Percentiles rank a stretch among this genome's conserved stretches.
phyloP scores from a whole-genome alignment of 139 green algal species.

The Auxenochlorella pyrenoidosa region DNA sequence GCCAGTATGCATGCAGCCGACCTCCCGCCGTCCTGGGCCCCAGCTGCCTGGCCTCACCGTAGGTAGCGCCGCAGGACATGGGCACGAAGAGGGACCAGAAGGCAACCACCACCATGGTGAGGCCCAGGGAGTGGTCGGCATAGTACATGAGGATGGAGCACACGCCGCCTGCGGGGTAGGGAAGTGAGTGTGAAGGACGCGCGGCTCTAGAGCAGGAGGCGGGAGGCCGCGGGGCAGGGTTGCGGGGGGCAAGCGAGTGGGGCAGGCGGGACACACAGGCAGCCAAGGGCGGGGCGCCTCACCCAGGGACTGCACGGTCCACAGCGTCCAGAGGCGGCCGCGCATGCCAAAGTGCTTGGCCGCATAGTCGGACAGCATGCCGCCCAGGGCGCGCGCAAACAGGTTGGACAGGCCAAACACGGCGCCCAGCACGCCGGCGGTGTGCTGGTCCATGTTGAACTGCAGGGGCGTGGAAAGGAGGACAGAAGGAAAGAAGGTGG shows the following conservation, averaged over 20 bases:
- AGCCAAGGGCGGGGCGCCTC: background rate
- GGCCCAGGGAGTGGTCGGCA: conserved; percentile 60
- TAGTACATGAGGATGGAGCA: conserved; percentile 85
- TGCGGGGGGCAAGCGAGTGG: no score
- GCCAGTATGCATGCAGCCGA: no score
- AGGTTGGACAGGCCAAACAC: conserved; percentile 95
- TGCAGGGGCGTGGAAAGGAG: background rate
- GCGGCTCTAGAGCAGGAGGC: no score
- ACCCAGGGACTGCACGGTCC: conserved; percentile 74
- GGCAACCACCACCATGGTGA: conserved; percentile 86
- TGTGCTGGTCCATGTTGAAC: conserved; percentile 58
- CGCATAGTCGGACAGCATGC: conserved; percentile 69
- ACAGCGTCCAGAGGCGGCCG: conserved; percentile 81
- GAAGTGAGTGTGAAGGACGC: no score
- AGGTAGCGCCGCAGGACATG: conserved; percentile 70
- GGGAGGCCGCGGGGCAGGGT: no score
- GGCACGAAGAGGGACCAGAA: conserved; percentile 78
- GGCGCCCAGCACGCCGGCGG: conserved; percentile 69
- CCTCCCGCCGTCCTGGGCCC: no score
- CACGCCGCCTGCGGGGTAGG: conserved; percentile 53
- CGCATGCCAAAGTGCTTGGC: conserved; percentile 70
- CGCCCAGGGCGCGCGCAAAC: conserved; percentile 86
- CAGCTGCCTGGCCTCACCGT: conserved; percentile 84
- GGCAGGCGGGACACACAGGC: background rate
- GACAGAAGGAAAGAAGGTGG: no score